Evolutionary conservation across 345 rosid species (phyloP).

Genomic region (Lenwebbia sp.): DNA sequence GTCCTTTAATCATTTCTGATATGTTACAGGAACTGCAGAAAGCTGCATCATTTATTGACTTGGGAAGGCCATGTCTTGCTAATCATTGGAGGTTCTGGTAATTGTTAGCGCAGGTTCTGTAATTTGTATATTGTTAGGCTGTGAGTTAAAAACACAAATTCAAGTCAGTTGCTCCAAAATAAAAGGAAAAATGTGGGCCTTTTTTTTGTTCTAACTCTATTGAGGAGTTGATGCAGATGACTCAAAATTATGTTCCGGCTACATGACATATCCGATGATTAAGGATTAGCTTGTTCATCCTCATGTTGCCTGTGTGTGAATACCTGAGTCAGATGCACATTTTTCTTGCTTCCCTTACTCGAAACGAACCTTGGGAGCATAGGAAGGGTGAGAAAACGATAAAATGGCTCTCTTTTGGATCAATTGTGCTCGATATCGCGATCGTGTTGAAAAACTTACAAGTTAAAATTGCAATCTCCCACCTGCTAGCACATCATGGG

Average conservation of each 20-base stretch:
- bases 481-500: neutral
- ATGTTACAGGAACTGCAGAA: neutral
- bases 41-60: neutral
- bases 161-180: neutral
- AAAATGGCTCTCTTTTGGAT: neutral
- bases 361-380: neutral
- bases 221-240: conserved; percentile 1
- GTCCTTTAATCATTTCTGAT: neutral
- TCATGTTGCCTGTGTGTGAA: neutral
- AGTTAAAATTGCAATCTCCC: neutral
- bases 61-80: neutral
- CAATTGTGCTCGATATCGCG: neutral
- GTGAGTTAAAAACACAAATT: neutral
- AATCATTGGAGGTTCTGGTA: neutral
- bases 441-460: neutral
- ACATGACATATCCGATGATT: neutral
- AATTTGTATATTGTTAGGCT: neutral
- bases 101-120: neutral
- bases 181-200: neutral
- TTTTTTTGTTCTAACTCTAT: neutral
- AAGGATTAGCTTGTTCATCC: neutral
- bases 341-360: neutral
- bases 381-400: neutral
- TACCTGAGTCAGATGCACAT: neutral
- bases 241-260: neutral